Percentiles rank a stretch among this genome's conserved stretches.
Conservation (phyloP, 768 basidiomycete genomes). For the Boletus subcaerulescens region DNA sequence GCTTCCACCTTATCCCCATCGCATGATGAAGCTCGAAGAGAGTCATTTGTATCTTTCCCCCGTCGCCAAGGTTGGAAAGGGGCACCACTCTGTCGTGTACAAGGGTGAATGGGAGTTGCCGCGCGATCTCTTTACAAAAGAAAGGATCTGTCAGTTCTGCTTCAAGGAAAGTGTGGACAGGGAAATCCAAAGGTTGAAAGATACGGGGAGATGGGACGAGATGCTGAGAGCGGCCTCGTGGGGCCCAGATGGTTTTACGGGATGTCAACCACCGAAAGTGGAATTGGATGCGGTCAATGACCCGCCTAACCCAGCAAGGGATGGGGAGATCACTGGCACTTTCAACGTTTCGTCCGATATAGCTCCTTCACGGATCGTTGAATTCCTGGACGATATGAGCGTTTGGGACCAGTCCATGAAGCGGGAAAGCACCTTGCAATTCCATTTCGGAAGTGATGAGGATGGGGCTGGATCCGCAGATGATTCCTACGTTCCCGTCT, state of each 20-base stretch:
- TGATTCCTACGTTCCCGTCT: not conserved
- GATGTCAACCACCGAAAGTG: not conserved
- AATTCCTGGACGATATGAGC: not conserved
- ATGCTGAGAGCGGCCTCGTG: constrained; percentile 13
- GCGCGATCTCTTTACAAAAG: constrained; percentile 34
- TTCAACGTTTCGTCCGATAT: not conserved
- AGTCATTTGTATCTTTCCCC: constrained; percentile 52
- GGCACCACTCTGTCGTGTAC: constrained; percentile 54
- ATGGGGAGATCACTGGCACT: constrained; percentile 17
- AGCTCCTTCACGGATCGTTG: not conserved
- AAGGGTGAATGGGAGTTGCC: constrained; percentile 53
- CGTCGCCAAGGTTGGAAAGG: constrained; percentile 35
- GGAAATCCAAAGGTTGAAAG: constrained; percentile 22
- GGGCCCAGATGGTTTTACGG: constrained; percentile 10
- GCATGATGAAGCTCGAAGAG: constrained; percentile 27
- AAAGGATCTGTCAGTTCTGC: constrained; percentile 39
- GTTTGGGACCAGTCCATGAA: constrained; percentile 1
- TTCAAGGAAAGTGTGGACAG: constrained; percentile 30
- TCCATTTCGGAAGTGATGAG: not conserved
- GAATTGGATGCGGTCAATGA: constrained; percentile 5
- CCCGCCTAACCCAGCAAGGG: not conserved
- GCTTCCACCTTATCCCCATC: constrained; percentile 26
- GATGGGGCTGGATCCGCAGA: not conserved
- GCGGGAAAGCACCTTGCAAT: not conserved
- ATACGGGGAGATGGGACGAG: constrained; percentile 19